Evolutionary conservation across 148 eudicot genomes (phyloP), one percentile per base, ranked within the genome.

Genomic region (Spergularia bocconei): DNA sequence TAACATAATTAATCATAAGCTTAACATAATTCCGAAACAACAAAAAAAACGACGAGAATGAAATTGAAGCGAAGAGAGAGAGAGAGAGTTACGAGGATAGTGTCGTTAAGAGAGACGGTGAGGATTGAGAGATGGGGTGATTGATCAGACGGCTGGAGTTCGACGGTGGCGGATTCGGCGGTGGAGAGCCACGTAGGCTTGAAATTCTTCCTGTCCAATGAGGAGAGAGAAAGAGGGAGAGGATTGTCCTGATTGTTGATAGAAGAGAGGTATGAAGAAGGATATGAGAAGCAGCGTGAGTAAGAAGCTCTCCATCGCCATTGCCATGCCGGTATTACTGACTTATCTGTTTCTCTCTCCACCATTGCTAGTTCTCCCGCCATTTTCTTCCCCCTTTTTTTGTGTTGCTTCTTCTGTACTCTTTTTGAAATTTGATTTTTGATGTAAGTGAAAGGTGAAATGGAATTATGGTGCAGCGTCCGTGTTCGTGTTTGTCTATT

Each of bases 181-280:
- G 87, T 53, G 50, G 89, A 78, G 61, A 89, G 77, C 93, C 91
- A 87, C 66, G 76, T 67, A 71, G 84, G 83, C 47, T 56, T 77
- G 71, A 70, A 55, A 29, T 73, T 77, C 0, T 47, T 23, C 44
- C 77, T 68, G 6, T 25, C 60, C 47, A 17, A 2, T n/a, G 52
- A 47, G 17, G 63, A n/a, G 61, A 79, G 65, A 63, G 67, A 77
- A 20, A 60, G 17, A 77, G 76, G 69, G 39, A 81, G 64, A 57
- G 82, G 54, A 76, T 23, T 53, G 56, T 48, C 55, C 20, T 60
- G 5, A 41, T 21, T 3, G 47, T 63, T 16, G 11, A 20, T 52
- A 44, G 65, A 55, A 47, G 73, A 77, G 62, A 15, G 67, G 36
- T 20, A 50, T 17, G 76, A 57, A 21, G 81, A 52, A 77, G 86